Evolutionary conservation across 2,329 filamentous ascomycete species (phyloP).

Genomic region (Colletotrichum gloeosporioides): DNA sequence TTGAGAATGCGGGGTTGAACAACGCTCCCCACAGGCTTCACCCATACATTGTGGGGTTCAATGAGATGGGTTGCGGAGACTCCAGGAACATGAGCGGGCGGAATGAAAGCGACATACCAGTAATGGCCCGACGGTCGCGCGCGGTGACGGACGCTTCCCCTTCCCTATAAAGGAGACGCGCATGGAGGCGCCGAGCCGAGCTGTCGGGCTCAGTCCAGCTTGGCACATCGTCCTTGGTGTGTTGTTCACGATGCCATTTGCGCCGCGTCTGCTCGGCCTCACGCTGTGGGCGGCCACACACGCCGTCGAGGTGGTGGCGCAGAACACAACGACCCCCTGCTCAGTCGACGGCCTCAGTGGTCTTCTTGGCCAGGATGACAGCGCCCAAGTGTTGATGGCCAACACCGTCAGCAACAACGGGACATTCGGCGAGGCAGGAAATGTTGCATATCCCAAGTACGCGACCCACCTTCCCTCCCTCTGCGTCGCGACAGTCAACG

Average conservation of each 20-base stretch:
- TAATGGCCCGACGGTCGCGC: background rate
- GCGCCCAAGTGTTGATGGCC: background rate
- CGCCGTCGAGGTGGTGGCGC: background rate
- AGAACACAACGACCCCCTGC: background rate
- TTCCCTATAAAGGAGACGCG: background rate
- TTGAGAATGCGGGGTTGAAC: background rate
- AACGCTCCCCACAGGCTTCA: background rate
- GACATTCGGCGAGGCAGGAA: conserved; percentile 26
- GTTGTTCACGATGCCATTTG: background rate
- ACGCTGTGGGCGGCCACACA: background rate
- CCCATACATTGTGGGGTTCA: background rate
- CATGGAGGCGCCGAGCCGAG: background rate
- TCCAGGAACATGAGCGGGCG: background rate
- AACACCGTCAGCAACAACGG: background rate
- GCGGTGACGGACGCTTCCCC: background rate
- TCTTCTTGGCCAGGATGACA: background rate
- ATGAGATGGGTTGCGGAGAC: background rate
- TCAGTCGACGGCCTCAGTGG: background rate
- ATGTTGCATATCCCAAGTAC: conserved; percentile 29
- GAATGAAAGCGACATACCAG: background rate
- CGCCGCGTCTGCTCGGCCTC: background rate
- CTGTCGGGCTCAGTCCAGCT: background rate
- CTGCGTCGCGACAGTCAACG: conserved; percentile 35
- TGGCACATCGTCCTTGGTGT: background rate
- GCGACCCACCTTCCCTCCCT: conserved; percentile 34